A percentile compares a stretch with the other conserved stretches of the same genome.
phyloP scores from a whole-genome alignment of 768 basidiomycete species.

The Pleurotus tuber-regium region DNA sequence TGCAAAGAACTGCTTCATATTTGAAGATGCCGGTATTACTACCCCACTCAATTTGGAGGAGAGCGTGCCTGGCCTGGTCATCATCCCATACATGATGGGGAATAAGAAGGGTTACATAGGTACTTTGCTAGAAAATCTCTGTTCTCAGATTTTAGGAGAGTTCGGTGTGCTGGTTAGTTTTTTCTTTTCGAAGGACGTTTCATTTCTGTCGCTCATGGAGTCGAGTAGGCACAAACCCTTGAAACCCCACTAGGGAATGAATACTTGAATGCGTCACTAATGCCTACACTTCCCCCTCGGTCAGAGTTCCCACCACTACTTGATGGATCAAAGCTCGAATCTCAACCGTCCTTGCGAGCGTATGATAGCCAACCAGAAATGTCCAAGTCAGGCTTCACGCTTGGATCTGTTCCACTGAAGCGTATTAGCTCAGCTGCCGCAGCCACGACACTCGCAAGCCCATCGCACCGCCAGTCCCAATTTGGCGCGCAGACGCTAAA shows the following conservation, averaged over 20 bases:
- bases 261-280: conserved; percentile 67
- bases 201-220: conserved; percentile 7
- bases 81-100: conserved; percentile 83
- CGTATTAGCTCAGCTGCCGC: conserved; percentile 51
- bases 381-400: conserved; percentile 30
- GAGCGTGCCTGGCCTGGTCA: conserved; percentile 59
- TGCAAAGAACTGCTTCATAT: conserved; percentile 81
- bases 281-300: conserved; percentile 59
- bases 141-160: conserved; percentile 82
- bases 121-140: conserved; percentile 84
- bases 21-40: conserved; percentile 67
- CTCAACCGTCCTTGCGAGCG: conserved; percentile 43
- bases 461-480: conserved; percentile 51
- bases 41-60: conserved; percentile 56
- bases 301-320: conserved; percentile 61
- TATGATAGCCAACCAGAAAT: conserved; percentile 61
- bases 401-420: conserved; percentile 42
- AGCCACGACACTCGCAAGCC: conserved; percentile 10
- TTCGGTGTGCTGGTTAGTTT: conserved; percentile 78
- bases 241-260: conserved; percentile 87
- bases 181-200: neutral
- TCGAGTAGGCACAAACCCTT: conserved; percentile 63
- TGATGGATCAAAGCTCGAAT: conserved; percentile 44
- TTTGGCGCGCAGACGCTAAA: conserved; percentile 38
- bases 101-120: conserved; percentile 88